Evolutionary conservation across 257 asterid species (phyloP).

Genomic region (Jasminum sambac): DNA sequence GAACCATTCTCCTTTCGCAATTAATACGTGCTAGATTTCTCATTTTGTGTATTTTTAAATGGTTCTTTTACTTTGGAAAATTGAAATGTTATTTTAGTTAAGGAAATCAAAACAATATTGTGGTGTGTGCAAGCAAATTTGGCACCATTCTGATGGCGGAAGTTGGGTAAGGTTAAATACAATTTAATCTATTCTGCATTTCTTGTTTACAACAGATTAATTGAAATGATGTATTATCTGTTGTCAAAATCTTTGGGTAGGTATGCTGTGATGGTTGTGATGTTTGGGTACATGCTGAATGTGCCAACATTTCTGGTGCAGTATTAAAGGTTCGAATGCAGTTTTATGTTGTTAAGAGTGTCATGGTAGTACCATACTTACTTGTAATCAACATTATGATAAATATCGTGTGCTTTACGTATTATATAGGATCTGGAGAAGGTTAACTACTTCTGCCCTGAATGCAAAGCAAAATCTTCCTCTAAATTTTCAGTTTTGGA

Average conservation of each 20-base stretch:
- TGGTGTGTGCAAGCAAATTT: slow-evolving; percentile 83
- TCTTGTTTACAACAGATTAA: slow-evolving; percentile 12
- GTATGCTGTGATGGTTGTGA: slow-evolving; percentile 90
- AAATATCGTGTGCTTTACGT: slow-evolving; percentile 28
- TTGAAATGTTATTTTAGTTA: slow-evolving; percentile 47
- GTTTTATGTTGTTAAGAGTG: slow-evolving; percentile 25
- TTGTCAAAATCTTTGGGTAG: slow-evolving; percentile 42
- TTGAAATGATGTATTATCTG: slow-evolving; percentile 5
- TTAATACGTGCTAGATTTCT: slow-evolving; percentile 15
- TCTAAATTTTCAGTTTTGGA: slow-evolving; percentile 36
- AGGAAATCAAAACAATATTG: slow-evolving; percentile 82
- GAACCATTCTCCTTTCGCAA: slow-evolving; percentile 20
- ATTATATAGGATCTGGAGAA: slow-evolving; percentile 57
- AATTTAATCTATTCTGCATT: slow-evolving; percentile 10
- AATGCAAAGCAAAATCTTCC: slow-evolving; percentile 60
- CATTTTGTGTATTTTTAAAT: slow-evolving; percentile 18
- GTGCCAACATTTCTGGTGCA: slow-evolving; percentile 60
- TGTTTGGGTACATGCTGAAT: slow-evolving; percentile 97
- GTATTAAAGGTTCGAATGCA: slow-evolving; percentile 58
- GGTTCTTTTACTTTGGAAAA: slow-evolving; percentile 20
- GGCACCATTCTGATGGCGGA: slow-evolving; percentile 98
- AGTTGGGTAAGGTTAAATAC: slow-evolving; percentile 70
- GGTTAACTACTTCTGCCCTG: slow-evolving; percentile 75
- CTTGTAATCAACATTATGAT: slow-evolving; percentile 22
- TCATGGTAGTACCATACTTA: slow-evolving; percentile 14